Evolutionary conservation across 768 basidiomycete species (phyloP).

Genomic region (Mycena chlorophos): DNA sequence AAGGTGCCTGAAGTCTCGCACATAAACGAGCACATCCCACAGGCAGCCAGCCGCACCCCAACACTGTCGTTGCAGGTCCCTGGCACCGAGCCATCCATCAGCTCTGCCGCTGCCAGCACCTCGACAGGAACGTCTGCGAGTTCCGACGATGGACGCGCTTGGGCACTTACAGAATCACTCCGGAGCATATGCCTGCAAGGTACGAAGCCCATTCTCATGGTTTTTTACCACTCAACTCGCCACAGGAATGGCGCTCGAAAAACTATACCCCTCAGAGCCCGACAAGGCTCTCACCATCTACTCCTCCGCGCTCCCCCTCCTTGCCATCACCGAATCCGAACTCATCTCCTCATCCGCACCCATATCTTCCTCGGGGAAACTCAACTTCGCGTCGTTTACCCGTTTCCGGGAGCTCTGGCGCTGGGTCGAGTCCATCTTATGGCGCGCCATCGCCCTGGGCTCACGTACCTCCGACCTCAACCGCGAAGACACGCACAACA

Average conservation of each 20-base stretch:
- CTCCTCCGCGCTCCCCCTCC: slow-evolving; percentile 51
- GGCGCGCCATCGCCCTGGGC: slow-evolving; percentile 72
- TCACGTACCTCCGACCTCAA: slow-evolving; percentile 46
- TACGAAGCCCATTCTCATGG: slow-evolving; percentile 32
- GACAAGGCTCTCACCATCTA: slow-evolving; percentile 59
- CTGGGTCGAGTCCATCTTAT: slow-evolving; percentile 81
- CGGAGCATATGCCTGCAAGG: slow-evolving; percentile 81
- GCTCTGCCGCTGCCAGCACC: slow-evolving; percentile 52
- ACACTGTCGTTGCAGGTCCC: slow-evolving; percentile 39
- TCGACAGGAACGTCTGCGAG: slow-evolving; percentile 47
- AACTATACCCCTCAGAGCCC: slow-evolving; percentile 48
- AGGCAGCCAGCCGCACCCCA: slow-evolving; percentile 44
- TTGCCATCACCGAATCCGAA: slow-evolving; percentile 50
- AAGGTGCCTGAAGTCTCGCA: slow-evolving; percentile 57
- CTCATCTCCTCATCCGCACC: slow-evolving; percentile 37
- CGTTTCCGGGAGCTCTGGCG: slow-evolving; percentile 83
- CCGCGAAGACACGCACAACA: slow-evolving; percentile 35
- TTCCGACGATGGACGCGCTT: slow-evolving; percentile 67
- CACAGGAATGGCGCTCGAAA: slow-evolving; percentile 77
- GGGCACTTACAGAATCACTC: slow-evolving; percentile 72
- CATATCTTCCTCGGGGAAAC: slow-evolving; percentile 33
- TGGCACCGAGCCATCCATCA: slow-evolving; percentile 38
- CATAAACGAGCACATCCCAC: slow-evolving; percentile 54
- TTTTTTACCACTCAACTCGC: slow-evolving; percentile 3
- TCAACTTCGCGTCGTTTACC: slow-evolving; percentile 57